phyloP scores from a whole-genome alignment of 495 filamentous ascomycete species.

The Staphylotrichum longicolle region DNA sequence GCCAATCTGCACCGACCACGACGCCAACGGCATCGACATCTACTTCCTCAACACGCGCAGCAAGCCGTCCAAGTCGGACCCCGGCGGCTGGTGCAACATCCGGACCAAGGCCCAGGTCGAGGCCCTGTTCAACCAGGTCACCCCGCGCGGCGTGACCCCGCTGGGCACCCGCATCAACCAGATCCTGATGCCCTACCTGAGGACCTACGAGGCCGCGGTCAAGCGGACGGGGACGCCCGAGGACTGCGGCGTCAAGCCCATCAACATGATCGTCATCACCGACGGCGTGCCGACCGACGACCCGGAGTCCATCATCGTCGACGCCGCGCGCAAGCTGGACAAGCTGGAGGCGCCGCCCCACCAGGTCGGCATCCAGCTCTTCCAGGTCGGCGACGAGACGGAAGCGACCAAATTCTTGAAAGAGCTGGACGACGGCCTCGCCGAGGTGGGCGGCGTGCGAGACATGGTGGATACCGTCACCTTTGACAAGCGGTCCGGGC shows the following conservation, averaged over 20 bases:
- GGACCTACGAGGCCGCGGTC: slow-evolving; percentile 36
- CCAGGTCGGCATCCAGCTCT: slow-evolving; percentile 95
- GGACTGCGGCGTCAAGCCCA: slow-evolving; percentile 62
- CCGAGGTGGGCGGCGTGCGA: slow-evolving; percentile 53
- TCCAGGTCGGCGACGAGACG: slow-evolving; percentile 82
- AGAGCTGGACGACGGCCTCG: slow-evolving; percentile 77
- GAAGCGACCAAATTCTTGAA: slow-evolving; percentile 61
- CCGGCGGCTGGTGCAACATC: slow-evolving; percentile 56
- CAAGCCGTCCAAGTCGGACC: slow-evolving; percentile 15
- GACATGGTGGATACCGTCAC: slow-evolving; percentile 96
- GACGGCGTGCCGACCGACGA: slow-evolving; percentile 81
- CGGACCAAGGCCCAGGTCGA: slow-evolving; percentile 51
- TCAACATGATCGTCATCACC: slow-evolving; percentile 93
- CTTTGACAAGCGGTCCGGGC: slow-evolving; percentile 51
- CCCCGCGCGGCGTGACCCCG: slow-evolving; percentile 66
- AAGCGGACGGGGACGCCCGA: slow-evolving; percentile 42
- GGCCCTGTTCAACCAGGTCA: slow-evolving; percentile 64
- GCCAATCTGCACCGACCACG: slow-evolving; percentile 79
- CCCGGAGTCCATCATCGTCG: slow-evolving; percentile 66
- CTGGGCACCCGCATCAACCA: slow-evolving; percentile 70
- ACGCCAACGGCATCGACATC: slow-evolving; percentile 89
- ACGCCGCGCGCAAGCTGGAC: slow-evolving; percentile 69
- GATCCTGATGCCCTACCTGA: slow-evolving; percentile 70
- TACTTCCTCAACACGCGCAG: slow-evolving; percentile 76
- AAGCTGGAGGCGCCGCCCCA: slow-evolving; percentile 67